Base-by-base conservation (phyloP, 106 monocot genomes). In the Triglochin maritima region DNA sequence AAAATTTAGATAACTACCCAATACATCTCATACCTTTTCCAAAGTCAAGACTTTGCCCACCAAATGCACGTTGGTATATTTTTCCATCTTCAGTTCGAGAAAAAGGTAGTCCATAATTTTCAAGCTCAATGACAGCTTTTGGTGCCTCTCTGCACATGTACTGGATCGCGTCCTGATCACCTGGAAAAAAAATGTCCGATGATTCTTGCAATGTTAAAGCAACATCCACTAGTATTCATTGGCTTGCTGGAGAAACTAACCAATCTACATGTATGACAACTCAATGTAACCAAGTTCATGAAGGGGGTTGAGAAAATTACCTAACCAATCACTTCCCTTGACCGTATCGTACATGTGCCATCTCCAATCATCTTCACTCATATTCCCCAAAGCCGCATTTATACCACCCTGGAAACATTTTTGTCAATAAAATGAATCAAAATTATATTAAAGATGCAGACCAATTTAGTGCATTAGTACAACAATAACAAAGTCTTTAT, bases 341-440 rank as follows among this genome's bases (percentile, higher is more conserved):
- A 96, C 90, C 47, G 95, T 90, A 60, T 96, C 95, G 70, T 96
- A 96, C 95, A 96, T 96, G 65, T 96, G 95, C 95, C 95, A 96
- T 67, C 95, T 90, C 95, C 95, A 90, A 65, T 96, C 95, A 82
- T 96, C 95, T 79, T 96, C 95, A 48, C 29, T 71, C 95, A 96
- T 96, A 80, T 96, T 96, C 61, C 90, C 95, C 46, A 96, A 73
- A 3, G 95, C 95, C 54, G 95, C 95, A 90, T 96, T 96, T 69
- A 96, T 96, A 60, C 95, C 95, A 68, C 95, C 95, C 90, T 96
- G 74, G 76, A 90, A 65, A 11, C 12, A 49, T 16, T 49, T 10
- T 56, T 61, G 17, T 41, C 41, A 52, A 52, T 51, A 54, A 11
- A 42, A 69, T 44, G 10, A 70, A 15, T 6, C 43, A 29, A 9